phyloP scores from a whole-genome alignment of 139 green algal genomes.

The Gonium pectorale region DNA sequence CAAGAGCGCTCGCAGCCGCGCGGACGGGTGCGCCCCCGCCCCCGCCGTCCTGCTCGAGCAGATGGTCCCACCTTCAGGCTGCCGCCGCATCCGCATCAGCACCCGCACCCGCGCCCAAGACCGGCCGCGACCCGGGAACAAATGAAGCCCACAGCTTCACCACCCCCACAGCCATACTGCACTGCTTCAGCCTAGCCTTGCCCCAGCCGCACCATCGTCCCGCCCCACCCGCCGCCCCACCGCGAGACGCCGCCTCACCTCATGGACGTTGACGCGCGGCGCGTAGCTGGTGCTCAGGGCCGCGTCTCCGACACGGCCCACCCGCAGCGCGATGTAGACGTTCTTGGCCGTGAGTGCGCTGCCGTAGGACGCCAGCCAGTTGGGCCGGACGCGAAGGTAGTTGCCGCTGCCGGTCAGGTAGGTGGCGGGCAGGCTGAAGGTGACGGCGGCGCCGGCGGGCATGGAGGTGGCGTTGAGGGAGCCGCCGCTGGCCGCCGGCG shows the following conservation, averaged over 20 bases:
- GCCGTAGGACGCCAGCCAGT: background rate
- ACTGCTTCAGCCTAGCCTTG: too few relatives aligned
- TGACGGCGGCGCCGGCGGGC: background rate
- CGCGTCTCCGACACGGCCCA: background rate
- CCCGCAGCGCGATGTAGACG: constrained; percentile 5
- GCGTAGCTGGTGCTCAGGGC: background rate
- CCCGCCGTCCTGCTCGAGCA: too few relatives aligned
- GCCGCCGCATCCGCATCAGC: too few relatives aligned
- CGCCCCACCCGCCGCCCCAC: background rate
- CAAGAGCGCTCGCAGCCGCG: too few relatives aligned
- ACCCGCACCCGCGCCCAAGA: too few relatives aligned
- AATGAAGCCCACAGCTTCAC: too few relatives aligned
- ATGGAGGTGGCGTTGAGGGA: background rate
- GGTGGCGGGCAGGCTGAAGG: constrained; percentile 33
- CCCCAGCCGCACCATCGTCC: background rate
- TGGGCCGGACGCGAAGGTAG: background rate
- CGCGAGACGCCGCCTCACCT: background rate
- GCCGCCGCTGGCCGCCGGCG: background rate
- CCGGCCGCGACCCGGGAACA: too few relatives aligned
- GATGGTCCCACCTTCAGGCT: too few relatives aligned
- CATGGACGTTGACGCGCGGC: constrained; percentile 1
- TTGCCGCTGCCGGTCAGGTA: constrained; percentile 11
- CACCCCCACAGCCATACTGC: too few relatives aligned
- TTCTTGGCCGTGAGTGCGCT: background rate
- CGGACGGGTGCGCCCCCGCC: too few relatives aligned